Base-by-base conservation (phyloP, 148 eudicot species). In the Heliamphora exappendiculata region DNA sequence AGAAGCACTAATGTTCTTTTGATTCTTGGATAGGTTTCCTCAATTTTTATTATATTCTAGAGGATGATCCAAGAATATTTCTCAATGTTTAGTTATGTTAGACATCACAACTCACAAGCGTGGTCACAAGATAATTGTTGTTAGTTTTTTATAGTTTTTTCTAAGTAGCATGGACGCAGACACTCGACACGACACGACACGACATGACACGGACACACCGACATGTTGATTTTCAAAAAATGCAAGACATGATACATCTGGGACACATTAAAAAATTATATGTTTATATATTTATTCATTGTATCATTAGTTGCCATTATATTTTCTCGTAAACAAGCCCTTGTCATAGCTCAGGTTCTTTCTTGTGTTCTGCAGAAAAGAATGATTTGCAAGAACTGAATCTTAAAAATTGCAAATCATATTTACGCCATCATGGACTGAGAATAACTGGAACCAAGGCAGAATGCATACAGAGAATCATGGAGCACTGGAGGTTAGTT, bases 381-480 rank as follows among this genome's bases (percentile, higher is more conserved):
- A 85, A 85, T 49, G 84, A 84, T 70, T 67, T 89, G 73, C 81
- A 82, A 74, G 85, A 82, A 16, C 82, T 93, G 44, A 88, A 76
- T 70, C 72, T 90, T 41, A 76, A 39, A 47, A 91, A 89, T 53
- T 89, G 86, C 83, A 88, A 81, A 85, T 82, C 88, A 19, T 91
- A 90, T 79, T 76, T 91, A 63, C 85, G 97, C 55, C 79, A 67
- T 74, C 84, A 85, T 62, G 88, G 87, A 3, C 90, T 93, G 86
- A 86, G 98, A 82, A 78, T 88, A 77, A 84, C 97, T n/a, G 98
- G 98, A 76, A 88, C 88, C 70, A 93, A 89, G 75, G 84, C 69
- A 49, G 90, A 83, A 79, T 91, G 98, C 77, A 71, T 85, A 51
- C 73, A 75, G 68, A 87, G 94, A 77, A 85, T 90, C 63, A 75